Evolutionary conservation across 1,139 yeast genomes (phyloP), one percentile per base, ranked within the genome.

Genomic region (Scheffersomyces titani): DNA sequence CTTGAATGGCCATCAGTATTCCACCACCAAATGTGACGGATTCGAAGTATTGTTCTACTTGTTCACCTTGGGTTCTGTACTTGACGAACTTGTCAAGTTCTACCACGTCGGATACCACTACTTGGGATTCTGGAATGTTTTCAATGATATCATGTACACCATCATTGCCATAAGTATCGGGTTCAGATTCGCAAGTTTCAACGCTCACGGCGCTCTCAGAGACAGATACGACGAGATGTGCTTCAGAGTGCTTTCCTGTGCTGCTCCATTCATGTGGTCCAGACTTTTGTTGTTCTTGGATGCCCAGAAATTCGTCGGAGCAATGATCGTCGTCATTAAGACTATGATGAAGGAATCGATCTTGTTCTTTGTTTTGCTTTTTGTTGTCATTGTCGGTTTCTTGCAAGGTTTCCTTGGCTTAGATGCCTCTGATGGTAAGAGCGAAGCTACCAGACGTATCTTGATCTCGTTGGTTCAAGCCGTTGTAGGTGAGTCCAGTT

Each of bases 231-330:
- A 89, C 67, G 83, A 84, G 58, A 78, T 88, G 3, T 85, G 96
- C 0, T 91, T 87, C 70, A 77, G 96, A 61, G 70, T 90, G 3
- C 74, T 92, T 55, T 88, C 97, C 0, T 82, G 94, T 67, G 92
- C 91, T 16, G 90, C 97, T 2, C 97, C 97, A 1, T 78, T 92
- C 63, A 88, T 92, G 83, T 92, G 97, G 96, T 84, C 90, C 5
- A 80, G 97, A 57, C 74, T 92, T 57, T 75, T 92, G 56, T 77
- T 92, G 51, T 91, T 81, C 71, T 80, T 91, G 66, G 97, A 92
- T 69, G 89, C 94, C 3, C 87, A 88, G 62, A 83, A 85, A 65
- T 91, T 92, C 70, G 92, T 91, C 54, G 97, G 97, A 49, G 92
- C 93, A 3, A 89, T 91, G 92, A 83, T 92, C 63, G 94, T 92